Base-by-base conservation (phyloP, 2,329 filamentous ascomycete genomes). In the Xylaria sp. region DNA sequence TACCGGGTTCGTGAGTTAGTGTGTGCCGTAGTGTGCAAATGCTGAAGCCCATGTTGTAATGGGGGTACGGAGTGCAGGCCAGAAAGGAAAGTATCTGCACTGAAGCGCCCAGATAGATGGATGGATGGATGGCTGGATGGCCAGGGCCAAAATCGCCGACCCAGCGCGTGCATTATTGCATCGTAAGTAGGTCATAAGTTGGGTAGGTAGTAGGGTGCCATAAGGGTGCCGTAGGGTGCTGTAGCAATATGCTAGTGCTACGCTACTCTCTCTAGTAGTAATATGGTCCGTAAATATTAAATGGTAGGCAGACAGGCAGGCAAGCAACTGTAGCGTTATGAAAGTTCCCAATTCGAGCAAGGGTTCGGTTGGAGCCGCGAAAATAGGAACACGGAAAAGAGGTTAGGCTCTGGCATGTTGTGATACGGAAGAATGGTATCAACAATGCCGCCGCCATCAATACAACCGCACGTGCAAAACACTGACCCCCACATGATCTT, bases 71-170 rank as follows among this genome's bases (percentile, higher is more conserved):
- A 60, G 42, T 21, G 34, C 21, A 61, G n/a, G 57, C 56, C 11
- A 53, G 51, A 56, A 61, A 47, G 65, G 61, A 61, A 64, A 61
- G 56, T 56, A 57, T 60, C 39, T 56, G 45, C 54, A 59, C 45
- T 36, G 48, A 67, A 63, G 48, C 30, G 59, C 53, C 54, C 14
- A 21, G 58, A 47, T 47, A 21, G 58, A 32, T 45, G 48, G 36
- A 53, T 30, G 30, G 47, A 4, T 47, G 55, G 24, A 57, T 57
- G 48, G 32, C 17, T 1, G n/a, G 59, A 36, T 50, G 57, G 19
- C 2, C 47, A 36, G 56, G 50, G 48, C 53, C 19, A 50, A 61
- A 42, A 32, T 57, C 30, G 53, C n/a, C 56, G 30, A 36, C 45
- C 62, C 62, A 45, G 34, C 57, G 63, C 50, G 39, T 61, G 50